Evolutionary conservation across 2,329 filamentous ascomycete genomes (phyloP), one percentile per base, ranked within the genome.

Genomic region (Shiraia sp.): DNA sequence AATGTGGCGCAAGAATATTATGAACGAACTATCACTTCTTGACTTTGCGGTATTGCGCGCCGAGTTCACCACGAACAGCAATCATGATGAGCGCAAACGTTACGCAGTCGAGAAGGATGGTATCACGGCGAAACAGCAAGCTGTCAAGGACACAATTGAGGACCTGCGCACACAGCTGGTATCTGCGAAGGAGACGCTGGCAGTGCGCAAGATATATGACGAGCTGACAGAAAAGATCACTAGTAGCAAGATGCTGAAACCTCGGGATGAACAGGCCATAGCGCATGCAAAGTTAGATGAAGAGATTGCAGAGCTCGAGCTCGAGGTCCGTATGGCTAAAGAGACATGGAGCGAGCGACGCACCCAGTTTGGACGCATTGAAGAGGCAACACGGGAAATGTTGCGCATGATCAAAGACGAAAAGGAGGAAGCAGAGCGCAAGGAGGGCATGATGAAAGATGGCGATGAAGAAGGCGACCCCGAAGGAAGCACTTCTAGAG

Each of bases 361-460:
- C 49, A 87, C 90, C 56, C 90, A 96, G 70, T 96, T 96, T 69
- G 88, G 86, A 43, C 80, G 83, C 41, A 91, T 97, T 59, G 88
- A 96, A 65, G 88, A 91, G 45, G 92, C 96, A 73, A 90, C 90
- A n/a, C 87, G 88, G 80, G 79, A 88, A 51, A 79, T 97, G 67
- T 78, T 91, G 43, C 79, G 88, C 34, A 78, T 95, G 66, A 96
- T 97, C 61, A 84, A 90, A 47, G 91, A 96, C 61, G 92, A 96
- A 76, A 95, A 96, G 72, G 91, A 96, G 67, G 90, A 96, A 71
- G 88, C 93, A 0, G 90, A 96, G 71, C 78, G 89, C 29, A 81
- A 90, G 40, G 90, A 95, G 68, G 90, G 89, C 17, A 72, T 72
- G 69, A 73, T 72, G 47, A 71, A 71, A 33, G 69, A 68, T 24